Percentiles rank a stretch among this genome's conserved stretches.
phyloP scores from a whole-genome alignment of 129 eudicot species.

The Escallonia rubra region DNA sequence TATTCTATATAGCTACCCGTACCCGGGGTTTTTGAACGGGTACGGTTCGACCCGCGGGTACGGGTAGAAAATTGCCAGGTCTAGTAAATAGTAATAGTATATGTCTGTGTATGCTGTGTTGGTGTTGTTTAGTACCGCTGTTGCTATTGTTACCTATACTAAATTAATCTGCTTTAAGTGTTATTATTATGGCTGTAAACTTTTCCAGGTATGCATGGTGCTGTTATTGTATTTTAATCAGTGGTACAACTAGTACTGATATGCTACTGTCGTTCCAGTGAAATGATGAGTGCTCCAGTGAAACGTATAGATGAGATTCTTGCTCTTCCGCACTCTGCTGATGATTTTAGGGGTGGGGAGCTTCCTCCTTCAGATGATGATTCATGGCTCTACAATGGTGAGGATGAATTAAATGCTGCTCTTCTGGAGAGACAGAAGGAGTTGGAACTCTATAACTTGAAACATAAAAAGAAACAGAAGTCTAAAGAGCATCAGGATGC shows the following conservation, averaged over 20 bases:
- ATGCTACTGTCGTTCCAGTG: constrained; percentile 41
- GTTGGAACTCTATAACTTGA: constrained; percentile 56
- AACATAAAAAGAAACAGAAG: constrained; percentile 54
- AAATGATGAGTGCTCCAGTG: constrained; percentile 72
- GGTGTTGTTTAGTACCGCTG: not conserved
- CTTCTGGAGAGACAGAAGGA: constrained; percentile 80
- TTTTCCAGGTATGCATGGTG: not conserved
- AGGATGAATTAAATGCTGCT: constrained; percentile 84
- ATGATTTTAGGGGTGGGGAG: constrained; percentile 55
- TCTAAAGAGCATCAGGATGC: constrained; percentile 48
- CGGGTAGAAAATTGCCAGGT: too few relatives aligned
- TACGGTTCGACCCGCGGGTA: too few relatives aligned
- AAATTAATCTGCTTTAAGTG: not conserved
- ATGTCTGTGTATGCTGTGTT: not conserved
- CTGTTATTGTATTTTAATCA: not conserved
- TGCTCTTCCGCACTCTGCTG: constrained; percentile 36
- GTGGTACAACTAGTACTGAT: constrained; percentile 2
- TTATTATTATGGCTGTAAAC: not conserved
- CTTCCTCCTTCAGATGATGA: constrained; percentile 89
- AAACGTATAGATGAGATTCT: constrained; percentile 86
- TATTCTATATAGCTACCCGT: too few relatives aligned
- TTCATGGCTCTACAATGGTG: constrained; percentile 89
- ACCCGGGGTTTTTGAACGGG: too few relatives aligned
- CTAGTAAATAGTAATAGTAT: not conserved
- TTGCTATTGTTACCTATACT: not conserved